phyloP scores from a whole-genome alignment of 2,329 filamentous ascomycete genomes.

The Pseudocercospora fijiensis region DNA sequence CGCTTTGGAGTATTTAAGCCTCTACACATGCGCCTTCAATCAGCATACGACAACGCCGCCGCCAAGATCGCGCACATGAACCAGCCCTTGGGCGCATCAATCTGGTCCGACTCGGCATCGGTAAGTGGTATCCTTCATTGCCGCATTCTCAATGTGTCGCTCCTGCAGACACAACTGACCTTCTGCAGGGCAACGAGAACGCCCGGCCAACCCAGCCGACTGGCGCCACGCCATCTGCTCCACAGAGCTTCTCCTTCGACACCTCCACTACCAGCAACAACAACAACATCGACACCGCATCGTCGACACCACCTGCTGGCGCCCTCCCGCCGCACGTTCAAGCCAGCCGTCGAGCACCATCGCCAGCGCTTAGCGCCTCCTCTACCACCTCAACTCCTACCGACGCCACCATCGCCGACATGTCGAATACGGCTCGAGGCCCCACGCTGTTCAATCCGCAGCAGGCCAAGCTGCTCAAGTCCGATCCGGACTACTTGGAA shows the following conservation, averaged over 20 bases:
- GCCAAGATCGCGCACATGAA: not conserved
- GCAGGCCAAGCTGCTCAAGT: not conserved
- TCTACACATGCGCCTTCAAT: not conserved
- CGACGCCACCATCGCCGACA: not conserved
- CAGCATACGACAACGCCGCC: not conserved
- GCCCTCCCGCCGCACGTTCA: not conserved
- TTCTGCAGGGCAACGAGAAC: conserved; percentile 1
- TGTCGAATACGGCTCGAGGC: not conserved
- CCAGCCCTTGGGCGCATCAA: not conserved
- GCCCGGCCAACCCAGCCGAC: not conserved
- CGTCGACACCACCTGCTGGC: not conserved
- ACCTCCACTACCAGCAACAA: not conserved
- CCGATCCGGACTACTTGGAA: not conserved
- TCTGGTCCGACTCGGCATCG: not conserved
- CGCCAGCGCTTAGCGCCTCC: not conserved
- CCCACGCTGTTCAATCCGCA: conserved; percentile 1
- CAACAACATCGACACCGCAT: not conserved
- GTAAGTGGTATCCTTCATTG: not conserved
- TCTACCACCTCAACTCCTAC: not conserved
- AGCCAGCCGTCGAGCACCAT: not conserved
- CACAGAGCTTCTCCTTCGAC: not conserved
- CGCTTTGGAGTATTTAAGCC: not conserved
- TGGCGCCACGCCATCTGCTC: not conserved
- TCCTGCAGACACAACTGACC: not conserved
- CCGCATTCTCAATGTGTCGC: not conserved